These are phyloP conservation scores for Capsicum baccatum DNA, from an alignment of 257 asterid species.

Conservation along the genomic window DNA sequence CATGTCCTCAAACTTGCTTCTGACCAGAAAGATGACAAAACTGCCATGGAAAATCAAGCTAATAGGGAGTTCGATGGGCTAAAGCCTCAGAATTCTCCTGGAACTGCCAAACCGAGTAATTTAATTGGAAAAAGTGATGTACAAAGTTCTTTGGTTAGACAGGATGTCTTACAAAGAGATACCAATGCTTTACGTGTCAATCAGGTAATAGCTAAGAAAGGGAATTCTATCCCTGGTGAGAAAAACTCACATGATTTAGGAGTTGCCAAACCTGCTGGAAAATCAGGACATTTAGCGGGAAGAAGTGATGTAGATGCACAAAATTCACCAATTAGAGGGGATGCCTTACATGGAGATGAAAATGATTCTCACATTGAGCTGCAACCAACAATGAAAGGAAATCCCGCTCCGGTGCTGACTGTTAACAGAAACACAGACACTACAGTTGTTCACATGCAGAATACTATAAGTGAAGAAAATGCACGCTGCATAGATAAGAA, in stretches of 20 bases:
- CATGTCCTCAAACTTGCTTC: conserved; percentile 42
- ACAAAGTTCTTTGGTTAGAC: conserved; percentile 31
- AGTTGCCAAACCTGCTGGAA: conserved; percentile 40
- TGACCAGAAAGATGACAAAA: conserved; percentile 36
- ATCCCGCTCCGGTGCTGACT: conserved; percentile 26
- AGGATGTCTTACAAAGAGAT: conserved; percentile 38
- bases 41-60: conserved; percentile 36
- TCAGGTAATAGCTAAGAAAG: conserved; percentile 18
- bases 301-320: conserved; percentile 36
- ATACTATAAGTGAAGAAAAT: conserved; percentile 35
- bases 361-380: conserved; percentile 28
- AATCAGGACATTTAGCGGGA: conserved; percentile 29
- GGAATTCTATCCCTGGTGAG: conserved; percentile 38
- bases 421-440: conserved; percentile 32
- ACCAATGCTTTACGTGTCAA: conserved; percentile 27
- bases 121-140: conserved; percentile 38
- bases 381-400: conserved; percentile 23
- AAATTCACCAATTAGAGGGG: conserved; percentile 35
- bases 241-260: conserved; percentile 39
- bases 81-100: conserved; percentile 36
- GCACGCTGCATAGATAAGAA: conserved; percentile 25
- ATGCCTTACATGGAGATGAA: conserved; percentile 38
- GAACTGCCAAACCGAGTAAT: conserved; percentile 38
- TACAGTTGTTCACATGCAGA: conserved; percentile 30
- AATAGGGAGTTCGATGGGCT: conserved; percentile 33